A percentile compares a stretch with the other conserved stretches of the same genome.
These are phyloP conservation scores for Ilex paraguariensis DNA, from an alignment of 305 asterid species.

Conservation along the genomic window DNA sequence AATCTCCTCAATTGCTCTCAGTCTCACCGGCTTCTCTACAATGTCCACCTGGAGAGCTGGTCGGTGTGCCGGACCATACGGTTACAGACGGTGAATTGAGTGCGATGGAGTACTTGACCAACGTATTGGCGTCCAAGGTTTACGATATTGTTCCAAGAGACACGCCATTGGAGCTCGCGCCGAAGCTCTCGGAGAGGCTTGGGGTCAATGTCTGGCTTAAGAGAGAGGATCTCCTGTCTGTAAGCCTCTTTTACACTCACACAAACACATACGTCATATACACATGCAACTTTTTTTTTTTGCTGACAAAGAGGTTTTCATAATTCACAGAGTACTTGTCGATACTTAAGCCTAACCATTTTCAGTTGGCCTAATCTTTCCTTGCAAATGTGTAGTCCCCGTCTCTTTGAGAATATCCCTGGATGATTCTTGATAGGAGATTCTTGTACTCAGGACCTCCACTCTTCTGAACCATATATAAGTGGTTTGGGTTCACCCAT, in stretches of 20 bases:
- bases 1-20: constrained; percentile 26
- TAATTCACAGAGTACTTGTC: not conserved
- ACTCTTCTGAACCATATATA: no score
- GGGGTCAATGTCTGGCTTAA: constrained; percentile 78
- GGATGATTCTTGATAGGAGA: not conserved
- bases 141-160: constrained; percentile 82
- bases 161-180: constrained; percentile 73
- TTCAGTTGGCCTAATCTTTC: not conserved
- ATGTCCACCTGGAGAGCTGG: constrained; percentile 57
- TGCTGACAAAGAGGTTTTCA: no score
- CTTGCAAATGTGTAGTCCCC: no score
- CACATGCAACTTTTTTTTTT: not conserved
- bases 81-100: constrained; percentile 15
- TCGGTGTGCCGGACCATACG: constrained; percentile 28
- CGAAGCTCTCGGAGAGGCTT: constrained; percentile 61
- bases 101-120: constrained; percentile 72
- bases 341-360: not conserved
- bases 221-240: constrained; percentile 91
- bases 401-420: not conserved
- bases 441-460: no score
- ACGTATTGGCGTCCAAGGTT: constrained; percentile 72
- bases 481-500: no score
- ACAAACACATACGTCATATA: not conserved
- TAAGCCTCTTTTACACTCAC: constrained; percentile 20
- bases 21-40: constrained; percentile 60